Evolutionary conservation across 2,329 filamentous ascomycete genomes (phyloP), one percentile per base, ranked within the genome.

Genomic region (Keithomyces neogunnii): DNA sequence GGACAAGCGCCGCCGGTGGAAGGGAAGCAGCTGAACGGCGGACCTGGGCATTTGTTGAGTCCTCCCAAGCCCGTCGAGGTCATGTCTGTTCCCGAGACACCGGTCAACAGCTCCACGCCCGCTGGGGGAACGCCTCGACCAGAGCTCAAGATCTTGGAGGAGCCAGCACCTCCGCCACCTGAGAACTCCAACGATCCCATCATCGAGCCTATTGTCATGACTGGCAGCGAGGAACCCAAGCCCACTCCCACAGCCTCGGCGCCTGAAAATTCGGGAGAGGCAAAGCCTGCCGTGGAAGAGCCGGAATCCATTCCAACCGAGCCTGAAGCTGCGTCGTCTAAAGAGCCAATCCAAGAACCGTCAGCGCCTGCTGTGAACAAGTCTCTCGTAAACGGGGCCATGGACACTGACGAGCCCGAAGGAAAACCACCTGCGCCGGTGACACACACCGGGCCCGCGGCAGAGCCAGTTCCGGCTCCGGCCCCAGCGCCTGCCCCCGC

Each of bases 31-130:
- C 36, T 46, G 13, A 54, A 55, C 19, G 42, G 49, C 55, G 52
- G 56, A 47, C 46, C 51, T 38, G 52, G 57, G 40, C 55, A 61
- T 30, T 51, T 50, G 1, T 43, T 55, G 5, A 56, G 51, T 13
- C 53, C 50, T 28, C 63, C 67, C 7, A 67, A 66, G 55, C 64
- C 67, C 4, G 68, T 68, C 38, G 66, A 70, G 57, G 56, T 69
- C 45, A 60, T 58, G 28, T 66, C 66, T 13, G 63, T 65, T 6
- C 65, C 66, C 19, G 57, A 69, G 56, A 72, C 67, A 7, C 69
- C 70, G 28, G 49, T 68, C 48, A 63, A 68, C 42, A 57, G 58
- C 19, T 53, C 54, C 45, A 69, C 68, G 31, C 66, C 68, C 2
- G 66, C 61, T 11, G 66, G 63, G 28, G 68, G 63, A 33, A 66